These are phyloP conservation scores for Ceratocystiopsis brevicomis DNA, from an alignment of 2,329 filamentous ascomycete species.

Conservation along the genomic window DNA sequence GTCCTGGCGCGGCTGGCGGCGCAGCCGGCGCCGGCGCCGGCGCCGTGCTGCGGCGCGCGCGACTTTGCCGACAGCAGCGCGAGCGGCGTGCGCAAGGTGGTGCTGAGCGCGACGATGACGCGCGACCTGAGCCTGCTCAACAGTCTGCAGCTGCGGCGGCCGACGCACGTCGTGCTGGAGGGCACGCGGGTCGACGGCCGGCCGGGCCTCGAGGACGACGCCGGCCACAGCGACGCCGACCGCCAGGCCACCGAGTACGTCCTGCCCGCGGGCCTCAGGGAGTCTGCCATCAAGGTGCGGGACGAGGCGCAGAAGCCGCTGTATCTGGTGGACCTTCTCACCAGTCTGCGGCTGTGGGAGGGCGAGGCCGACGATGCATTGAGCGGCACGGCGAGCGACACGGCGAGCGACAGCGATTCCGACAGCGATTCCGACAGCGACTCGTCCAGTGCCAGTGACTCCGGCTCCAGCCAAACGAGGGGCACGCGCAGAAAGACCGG, in stretches of 20 bases:
- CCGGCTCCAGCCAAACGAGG: background rate
- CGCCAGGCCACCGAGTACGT: constrained; percentile 15
- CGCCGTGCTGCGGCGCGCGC: constrained; percentile 27
- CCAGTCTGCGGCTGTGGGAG: constrained; percentile 28
- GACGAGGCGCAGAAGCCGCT: constrained; percentile 60
- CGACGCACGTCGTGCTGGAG: constrained; percentile 59
- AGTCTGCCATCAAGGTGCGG: constrained; percentile 48
- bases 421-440: background rate
- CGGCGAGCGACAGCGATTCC: background rate
- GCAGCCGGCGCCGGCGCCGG: constrained; percentile 9
- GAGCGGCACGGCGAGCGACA: background rate
- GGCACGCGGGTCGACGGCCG: constrained; percentile 20
- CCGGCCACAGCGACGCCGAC: too few relatives aligned
- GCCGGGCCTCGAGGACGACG: background rate
- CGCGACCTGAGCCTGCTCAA: constrained; percentile 64
- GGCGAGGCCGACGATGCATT: background rate
- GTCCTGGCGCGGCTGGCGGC: constrained; percentile 40
- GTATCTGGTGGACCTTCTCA: constrained; percentile 62
- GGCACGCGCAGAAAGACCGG: background rate
- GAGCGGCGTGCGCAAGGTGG: constrained; percentile 52
- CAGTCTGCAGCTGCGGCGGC: constrained; percentile 51
- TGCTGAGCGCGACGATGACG: constrained; percentile 86
- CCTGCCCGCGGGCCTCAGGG: constrained; percentile 43
- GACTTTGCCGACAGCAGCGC: constrained; percentile 34
- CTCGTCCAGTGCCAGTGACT: background rate